Evolutionary conservation across 805 yeast genomes (phyloP).

Genomic region (Nakazawaea peltata): DNA sequence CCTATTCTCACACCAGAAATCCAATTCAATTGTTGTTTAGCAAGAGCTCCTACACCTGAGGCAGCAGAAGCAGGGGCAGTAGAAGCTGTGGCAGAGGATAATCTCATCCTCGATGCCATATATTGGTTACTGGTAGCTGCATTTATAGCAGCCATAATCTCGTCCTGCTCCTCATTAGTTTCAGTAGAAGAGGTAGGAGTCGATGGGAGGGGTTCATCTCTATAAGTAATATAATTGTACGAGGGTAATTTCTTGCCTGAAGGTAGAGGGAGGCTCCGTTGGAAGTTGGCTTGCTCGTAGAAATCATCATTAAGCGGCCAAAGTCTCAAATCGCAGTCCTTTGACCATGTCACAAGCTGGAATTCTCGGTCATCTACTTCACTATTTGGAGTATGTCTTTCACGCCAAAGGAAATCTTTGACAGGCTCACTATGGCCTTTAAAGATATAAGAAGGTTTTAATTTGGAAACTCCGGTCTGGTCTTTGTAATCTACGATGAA

Average conservation of each 20-base stretch:
- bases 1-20: slow-evolving; percentile 86
- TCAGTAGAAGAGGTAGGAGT: background rate
- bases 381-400: slow-evolving; percentile 39
- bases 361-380: slow-evolving; percentile 66
- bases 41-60: slow-evolving; percentile 8
- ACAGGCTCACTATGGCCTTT: slow-evolving; percentile 81
- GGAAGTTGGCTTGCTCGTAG: slow-evolving; percentile 37
- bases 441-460: slow-evolving; percentile 53
- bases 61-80: background rate
- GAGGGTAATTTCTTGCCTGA: slow-evolving; percentile 27
- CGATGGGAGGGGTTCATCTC: slow-evolving; percentile 37
- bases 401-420: slow-evolving; percentile 84
- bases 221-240: slow-evolving; percentile 31
- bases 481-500: slow-evolving; percentile 43
- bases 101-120: slow-evolving; percentile 17
- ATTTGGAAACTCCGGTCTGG: slow-evolving; percentile 25
- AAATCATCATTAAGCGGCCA: slow-evolving; percentile 61
- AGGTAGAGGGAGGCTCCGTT: slow-evolving; percentile 27
- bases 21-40: slow-evolving; percentile 69
- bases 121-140: slow-evolving; percentile 11
- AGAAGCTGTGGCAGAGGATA: slow-evolving; percentile 18
- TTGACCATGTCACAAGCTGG: slow-evolving; percentile 91
- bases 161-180: slow-evolving; percentile 2
- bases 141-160: slow-evolving; percentile 5
- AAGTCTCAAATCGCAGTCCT: slow-evolving; percentile 74